Base-by-base conservation (phyloP, 257 asterid species). In the Buddleja alternifolia region DNA sequence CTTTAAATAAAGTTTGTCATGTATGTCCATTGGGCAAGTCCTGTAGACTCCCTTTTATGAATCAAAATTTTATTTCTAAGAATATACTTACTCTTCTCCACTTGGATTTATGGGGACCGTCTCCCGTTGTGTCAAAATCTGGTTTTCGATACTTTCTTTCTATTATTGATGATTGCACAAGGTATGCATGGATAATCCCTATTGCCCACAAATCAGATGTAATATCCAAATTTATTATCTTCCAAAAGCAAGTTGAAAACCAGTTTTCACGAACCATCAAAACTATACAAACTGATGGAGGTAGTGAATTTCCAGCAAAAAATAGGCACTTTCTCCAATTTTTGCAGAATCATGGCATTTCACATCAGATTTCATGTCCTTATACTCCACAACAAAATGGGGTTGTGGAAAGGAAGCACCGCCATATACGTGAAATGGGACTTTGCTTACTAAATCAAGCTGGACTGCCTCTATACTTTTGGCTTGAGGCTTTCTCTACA, bases 381-480 rank as follows among this genome's bases (percentile, higher is more conserved):
- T 25, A 61, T 21, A 71, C 57, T 4, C 54, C 70, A 1, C 11
- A 21, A 41, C 64, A 39, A 8, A 14, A 32, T 8, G 72, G 60
- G 34, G 19, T 3, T 1, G 63, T 14, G 10, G 52, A 66, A 53
- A 12, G 61, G 6, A 60, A 70, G 36, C 68, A 70, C 8, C 51
- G 69, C 0, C 75, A 70, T 20, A 59, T 70, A 7, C 41, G 29
- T 3, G 60, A 59, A 45, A 46, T 47, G 4, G 60, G 58, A 24
- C 44, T 57, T 15, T 14, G 12, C 6, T 15, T 69, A 19, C 50
- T 70, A n/a, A 29, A 46, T 11, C 2, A 7, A 12, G 46, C 6
- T n/a, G n/a, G n/a, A n/a, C n/a, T 3, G 59, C 52, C 15, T n/a
- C 16, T 16, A 2, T 3, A 17, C 0, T 70, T 42, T 19, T 70